These are phyloP conservation scores for Kalanchoe fedtschenkoi DNA, from an alignment of 164 flowering plant genomes.

Conservation along the genomic window DNA sequence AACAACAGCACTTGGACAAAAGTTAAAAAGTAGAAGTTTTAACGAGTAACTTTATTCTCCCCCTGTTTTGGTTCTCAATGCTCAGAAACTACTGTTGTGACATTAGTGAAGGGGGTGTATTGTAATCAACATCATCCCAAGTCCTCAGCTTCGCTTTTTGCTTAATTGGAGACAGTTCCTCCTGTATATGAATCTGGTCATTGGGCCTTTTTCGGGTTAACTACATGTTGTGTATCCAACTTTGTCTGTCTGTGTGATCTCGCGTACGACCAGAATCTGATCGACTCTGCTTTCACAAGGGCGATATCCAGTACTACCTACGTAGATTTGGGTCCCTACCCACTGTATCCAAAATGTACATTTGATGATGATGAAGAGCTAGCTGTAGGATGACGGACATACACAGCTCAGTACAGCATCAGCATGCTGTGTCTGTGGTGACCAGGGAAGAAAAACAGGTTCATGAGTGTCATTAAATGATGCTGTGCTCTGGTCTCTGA, in stretches of 20 bases:
- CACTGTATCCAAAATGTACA: not conserved
- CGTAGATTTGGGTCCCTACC: not conserved
- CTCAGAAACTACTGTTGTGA: not conserved
- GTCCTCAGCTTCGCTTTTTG: not conserved
- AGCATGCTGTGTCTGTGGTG: too few species aligned
- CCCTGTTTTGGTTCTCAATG: not conserved
- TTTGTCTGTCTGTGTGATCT: too few species aligned
- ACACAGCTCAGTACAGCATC: not conserved
- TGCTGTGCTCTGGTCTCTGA: not conserved
- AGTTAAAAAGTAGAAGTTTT: not conserved
- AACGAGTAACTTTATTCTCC: not conserved
- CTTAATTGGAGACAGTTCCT: not conserved
- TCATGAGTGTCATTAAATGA: conserved; percentile 2
- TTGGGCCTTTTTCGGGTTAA: not conserved
- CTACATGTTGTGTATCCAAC: not conserved
- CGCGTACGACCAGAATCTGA: not conserved
- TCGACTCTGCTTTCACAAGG: not conserved
- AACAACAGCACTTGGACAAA: not conserved
- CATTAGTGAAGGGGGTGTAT: too few species aligned
- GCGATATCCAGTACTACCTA: not conserved
- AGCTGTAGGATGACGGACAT: not conserved
- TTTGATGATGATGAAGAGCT: too few species aligned
- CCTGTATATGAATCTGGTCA: not conserved
- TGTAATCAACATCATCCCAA: not conserved
- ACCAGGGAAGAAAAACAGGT: not conserved